Evolutionary conservation across 345 rosid species (phyloP), one percentile per base, ranked within the genome.

Genomic region (Euphorbia lathyris): DNA sequence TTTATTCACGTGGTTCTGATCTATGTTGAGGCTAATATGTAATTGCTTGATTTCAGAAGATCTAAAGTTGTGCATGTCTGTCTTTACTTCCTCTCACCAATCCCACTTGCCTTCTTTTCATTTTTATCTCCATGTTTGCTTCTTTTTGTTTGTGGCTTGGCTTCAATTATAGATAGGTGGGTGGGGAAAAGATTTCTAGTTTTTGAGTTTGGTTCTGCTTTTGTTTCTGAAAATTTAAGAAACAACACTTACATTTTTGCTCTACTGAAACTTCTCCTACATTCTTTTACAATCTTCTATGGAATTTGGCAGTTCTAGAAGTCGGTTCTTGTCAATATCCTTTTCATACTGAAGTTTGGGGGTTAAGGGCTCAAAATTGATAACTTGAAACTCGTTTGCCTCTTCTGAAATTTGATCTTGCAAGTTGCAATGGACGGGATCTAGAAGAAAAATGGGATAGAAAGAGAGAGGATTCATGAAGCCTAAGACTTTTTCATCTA

Each of bases 101-200:
- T 32, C 38, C 64, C 71, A 72, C 69, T 56, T 72, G 53, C 72
- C 38, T 53, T 52, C 22, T 66, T 14, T 25, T 61, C 23, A 63
- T 53, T 75, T 67, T 65, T 65, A 63, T 69, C 51, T 57, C 45
- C 67, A 40, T n/a, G 58, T 63, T 66, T 69, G 53, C 25, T 76
- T 55, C 55, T 43, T 68, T 61, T 63, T 84, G 63, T 69, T 69
- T 73, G 74, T 74, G n/a, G n/a, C n/a, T n/a, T n/a, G 56, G 76
- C 68, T 58, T 50, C 53, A 53, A 29, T 52, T 45, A 17, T 30
- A 62, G 74, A 45, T 45, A 48, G 62, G 51, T n/a, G n/a, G n/a
- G n/a, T 26, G 43, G n/a, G n/a, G n/a, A n/a, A n/a, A n/a, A n/a
- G n/a, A n/a, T n/a, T n/a, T n/a, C n/a, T n/a, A 56, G 66, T 73